Percentiles rank a stretch among this genome's conserved stretches.
Conservation (phyloP, 495 filamentous ascomycete genomes). For the Sordaria brevicollis region DNA sequence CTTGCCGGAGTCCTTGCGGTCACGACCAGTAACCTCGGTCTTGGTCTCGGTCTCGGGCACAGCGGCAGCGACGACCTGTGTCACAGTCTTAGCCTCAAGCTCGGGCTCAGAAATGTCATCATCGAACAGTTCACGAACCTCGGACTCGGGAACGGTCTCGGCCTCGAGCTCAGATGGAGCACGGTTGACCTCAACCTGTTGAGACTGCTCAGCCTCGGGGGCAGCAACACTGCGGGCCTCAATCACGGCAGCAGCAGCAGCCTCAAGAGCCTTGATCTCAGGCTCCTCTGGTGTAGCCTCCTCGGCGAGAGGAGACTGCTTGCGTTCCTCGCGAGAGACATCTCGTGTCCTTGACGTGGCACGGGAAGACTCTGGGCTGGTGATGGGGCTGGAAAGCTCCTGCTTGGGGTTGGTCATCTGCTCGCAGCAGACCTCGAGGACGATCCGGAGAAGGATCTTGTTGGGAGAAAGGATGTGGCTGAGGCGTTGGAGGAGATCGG, state of each 20-base stretch:
- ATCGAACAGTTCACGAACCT: background rate
- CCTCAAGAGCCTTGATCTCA: background rate
- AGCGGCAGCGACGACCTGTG: background rate
- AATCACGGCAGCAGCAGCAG: background rate
- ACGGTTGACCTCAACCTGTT: background rate
- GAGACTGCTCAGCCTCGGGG: background rate
- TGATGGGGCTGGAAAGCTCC: slow-evolving; percentile 5
- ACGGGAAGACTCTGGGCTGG: slow-evolving; percentile 8
- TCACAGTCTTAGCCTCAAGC: background rate
- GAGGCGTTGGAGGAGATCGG: slow-evolving; percentile 20
- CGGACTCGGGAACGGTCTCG: slow-evolving; percentile 2
- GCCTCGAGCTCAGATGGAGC: slow-evolving; percentile 16
- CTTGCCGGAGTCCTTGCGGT: slow-evolving; percentile 21
- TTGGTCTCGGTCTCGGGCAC: background rate
- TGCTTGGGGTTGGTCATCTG: slow-evolving; percentile 6
- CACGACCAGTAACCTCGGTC: background rate
- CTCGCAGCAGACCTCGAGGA: slow-evolving; percentile 26
- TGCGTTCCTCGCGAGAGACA: background rate
- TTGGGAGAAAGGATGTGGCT: slow-evolving; percentile 25
- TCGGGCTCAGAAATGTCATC: background rate
- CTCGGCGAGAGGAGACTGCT: background rate
- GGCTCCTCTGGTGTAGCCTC: background rate
- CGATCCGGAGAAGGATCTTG: slow-evolving; percentile 20
- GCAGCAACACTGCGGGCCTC: slow-evolving; percentile 5
- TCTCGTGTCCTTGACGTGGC: slow-evolving; percentile 4